Conservation (phyloP, 2,329 filamentous ascomycete genomes). For the Chrysoporthe deuterocubensis region DNA sequence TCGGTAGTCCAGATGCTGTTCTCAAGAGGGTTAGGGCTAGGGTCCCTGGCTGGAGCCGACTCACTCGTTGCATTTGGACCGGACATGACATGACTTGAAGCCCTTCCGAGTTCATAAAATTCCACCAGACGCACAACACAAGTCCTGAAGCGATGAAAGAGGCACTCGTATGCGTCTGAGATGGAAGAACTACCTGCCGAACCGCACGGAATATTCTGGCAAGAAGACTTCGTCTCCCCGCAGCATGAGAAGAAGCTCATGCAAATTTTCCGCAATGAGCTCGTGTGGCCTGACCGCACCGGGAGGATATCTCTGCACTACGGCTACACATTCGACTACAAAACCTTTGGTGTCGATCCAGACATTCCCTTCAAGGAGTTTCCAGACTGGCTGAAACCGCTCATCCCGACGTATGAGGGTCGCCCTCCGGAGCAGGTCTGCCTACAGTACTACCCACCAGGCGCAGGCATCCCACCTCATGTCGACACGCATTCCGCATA, state of each 20-base stretch:
- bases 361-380: slow-evolving; percentile 54
- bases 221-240: slow-evolving; percentile 50
- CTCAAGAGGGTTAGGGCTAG: slow-evolving; percentile 2
- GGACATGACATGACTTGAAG: not conserved
- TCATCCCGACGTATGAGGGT: slow-evolving; percentile 49
- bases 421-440: slow-evolving; percentile 61
- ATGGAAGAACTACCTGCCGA: slow-evolving; percentile 35
- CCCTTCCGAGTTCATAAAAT: not conserved
- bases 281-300: slow-evolving; percentile 51
- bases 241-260: slow-evolving; percentile 51
- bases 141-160: not conserved
- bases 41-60: not conserved
- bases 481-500: slow-evolving; percentile 60
- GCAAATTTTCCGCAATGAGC: slow-evolving; percentile 47
- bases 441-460: slow-evolving; percentile 63
- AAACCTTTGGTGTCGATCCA: slow-evolving; percentile 58
- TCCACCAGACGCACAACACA: not conserved
- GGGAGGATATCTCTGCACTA: slow-evolving; percentile 58
- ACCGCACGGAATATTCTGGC: slow-evolving; percentile 47
- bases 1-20: not conserved
- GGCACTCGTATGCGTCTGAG: not conserved
- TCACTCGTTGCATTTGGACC: not conserved
- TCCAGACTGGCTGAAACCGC: slow-evolving; percentile 53
- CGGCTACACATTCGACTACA: slow-evolving; percentile 62
- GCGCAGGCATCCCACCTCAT: slow-evolving; percentile 63